A percentile compares a stretch with the other conserved stretches of the same genome.
These are phyloP conservation scores for Amoebophrya sp. DNA, from an alignment of 169 alveolate species.

Conservation along the genomic window DNA sequence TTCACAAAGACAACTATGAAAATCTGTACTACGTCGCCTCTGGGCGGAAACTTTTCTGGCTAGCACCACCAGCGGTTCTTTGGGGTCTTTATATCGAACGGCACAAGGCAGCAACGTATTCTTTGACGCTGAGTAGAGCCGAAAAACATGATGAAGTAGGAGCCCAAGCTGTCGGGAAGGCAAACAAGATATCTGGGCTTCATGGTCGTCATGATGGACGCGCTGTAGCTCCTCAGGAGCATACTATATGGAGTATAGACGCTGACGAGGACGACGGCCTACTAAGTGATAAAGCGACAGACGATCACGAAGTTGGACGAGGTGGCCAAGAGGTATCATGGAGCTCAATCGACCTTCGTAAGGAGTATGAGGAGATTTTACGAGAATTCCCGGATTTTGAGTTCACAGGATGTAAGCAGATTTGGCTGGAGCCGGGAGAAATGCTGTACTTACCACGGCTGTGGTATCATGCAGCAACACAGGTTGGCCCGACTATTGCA, in stretches of 20 bases:
- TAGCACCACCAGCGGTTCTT: background rate
- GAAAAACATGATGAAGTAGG: background rate
- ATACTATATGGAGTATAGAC: background rate
- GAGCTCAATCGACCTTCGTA: background rate
- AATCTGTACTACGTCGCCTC: background rate
- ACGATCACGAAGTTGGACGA: background rate
- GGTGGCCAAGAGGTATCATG: background rate
- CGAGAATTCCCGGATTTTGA: background rate
- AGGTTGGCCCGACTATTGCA: background rate
- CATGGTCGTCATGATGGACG: too few species aligned
- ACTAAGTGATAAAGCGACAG: too few species aligned
- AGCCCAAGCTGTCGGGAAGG: background rate
- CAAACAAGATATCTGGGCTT: too few species aligned
- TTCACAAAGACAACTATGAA: slow-evolving; percentile 11
- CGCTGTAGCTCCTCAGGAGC: background rate
- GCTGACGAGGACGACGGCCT: too few species aligned
- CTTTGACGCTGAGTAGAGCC: too few species aligned
- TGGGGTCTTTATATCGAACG: background rate
- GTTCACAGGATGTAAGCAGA: background rate
- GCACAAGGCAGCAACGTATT: background rate
- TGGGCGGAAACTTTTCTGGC: background rate
- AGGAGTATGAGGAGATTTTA: background rate
- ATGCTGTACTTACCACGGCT: background rate
- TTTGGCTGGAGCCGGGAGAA: background rate
- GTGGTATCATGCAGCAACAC: background rate